Base-by-base conservation (phyloP, 768 basidiomycete genomes). In the Pulveroboletus frians region DNA sequence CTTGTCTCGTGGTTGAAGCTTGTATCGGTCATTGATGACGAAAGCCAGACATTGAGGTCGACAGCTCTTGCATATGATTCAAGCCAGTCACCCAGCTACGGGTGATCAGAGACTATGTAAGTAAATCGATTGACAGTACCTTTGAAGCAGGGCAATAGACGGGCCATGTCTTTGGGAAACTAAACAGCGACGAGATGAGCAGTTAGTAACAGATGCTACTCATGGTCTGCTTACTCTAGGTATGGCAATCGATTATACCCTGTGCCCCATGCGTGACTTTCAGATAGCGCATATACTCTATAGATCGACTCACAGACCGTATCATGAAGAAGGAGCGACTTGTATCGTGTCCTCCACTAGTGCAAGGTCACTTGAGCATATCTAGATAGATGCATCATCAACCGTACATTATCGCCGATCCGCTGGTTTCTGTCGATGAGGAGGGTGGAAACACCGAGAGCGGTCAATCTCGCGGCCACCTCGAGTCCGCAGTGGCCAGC, bases 401-500 rank as follows among this genome's bases (percentile, higher is more conserved):
- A 46, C 20, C 58, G 27, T 52, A 66, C 60, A 14, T 50, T 76
- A 54, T 82, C 79, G 6, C 84, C 80, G 13, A 81, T 64, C 17
- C 74, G 66, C 18, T 62, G 41, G 36, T 76, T 73, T 52, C 69
- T 69, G 54, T 86, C 83, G 13, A 85, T 65, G 20, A 83, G 64
- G 18, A 89, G 69, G 0, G 75, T 69, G 9, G 69, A 60, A 14
- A 88, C 69, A 15, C 76, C 76, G 26, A 86, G 66, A 32, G 66
- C 68, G 53, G 81, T 79, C 52, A 89, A 66, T 21, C 83, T 70
- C 2, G 84, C 82, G 0, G 85, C 84, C 1, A 80, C 57, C 32
- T 71, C 76, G 37, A 90, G 65, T 3, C 86, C 87, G 53, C 77
- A 76, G 49, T 86, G 87, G 1, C 83, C 83, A 4, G 74, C 83